Conservation (phyloP, 352 stramenopile species). For the Globisporangium sylvaticum region DNA sequence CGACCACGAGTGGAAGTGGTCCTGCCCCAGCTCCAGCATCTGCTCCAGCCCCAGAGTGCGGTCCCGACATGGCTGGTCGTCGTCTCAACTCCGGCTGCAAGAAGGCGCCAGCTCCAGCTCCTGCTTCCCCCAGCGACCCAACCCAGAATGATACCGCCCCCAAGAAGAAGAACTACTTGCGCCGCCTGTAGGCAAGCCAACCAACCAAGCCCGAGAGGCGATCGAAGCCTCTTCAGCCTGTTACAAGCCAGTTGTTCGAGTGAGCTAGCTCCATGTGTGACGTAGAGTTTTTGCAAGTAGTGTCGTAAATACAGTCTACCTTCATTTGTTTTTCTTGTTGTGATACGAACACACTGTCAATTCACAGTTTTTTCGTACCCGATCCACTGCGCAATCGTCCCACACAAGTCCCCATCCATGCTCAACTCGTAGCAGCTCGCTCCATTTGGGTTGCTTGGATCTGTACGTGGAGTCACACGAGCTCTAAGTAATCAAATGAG, state of each 20-base stretch:
- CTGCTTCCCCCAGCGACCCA: not conserved
- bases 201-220: not conserved
- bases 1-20: too few species aligned
- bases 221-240: not conserved
- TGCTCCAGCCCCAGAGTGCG: not conserved
- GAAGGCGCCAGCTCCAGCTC: not conserved
- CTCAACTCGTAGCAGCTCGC: too few species aligned
- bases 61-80: not conserved
- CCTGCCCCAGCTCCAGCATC: too few species aligned
- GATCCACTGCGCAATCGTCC: too few species aligned
- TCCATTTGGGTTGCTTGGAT: not conserved
- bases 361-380: too few species aligned
- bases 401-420: too few species aligned
- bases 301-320: not conserved
- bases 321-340: not conserved
- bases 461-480: not conserved
- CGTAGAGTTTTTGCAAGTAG: not conserved
- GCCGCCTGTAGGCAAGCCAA: not conserved
- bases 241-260: not conserved
- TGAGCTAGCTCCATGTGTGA: not conserved
- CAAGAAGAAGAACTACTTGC: conserved; percentile 7
- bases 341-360: too few species aligned
- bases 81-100: conserved; percentile 1
- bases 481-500: not conserved
- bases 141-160: not conserved